Percentiles rank a stretch among this genome's conserved stretches.
These are phyloP conservation scores for Pseudogymnoascus sp. DNA, from an alignment of 2,329 filamentous ascomycete species.

Conservation along the genomic window DNA sequence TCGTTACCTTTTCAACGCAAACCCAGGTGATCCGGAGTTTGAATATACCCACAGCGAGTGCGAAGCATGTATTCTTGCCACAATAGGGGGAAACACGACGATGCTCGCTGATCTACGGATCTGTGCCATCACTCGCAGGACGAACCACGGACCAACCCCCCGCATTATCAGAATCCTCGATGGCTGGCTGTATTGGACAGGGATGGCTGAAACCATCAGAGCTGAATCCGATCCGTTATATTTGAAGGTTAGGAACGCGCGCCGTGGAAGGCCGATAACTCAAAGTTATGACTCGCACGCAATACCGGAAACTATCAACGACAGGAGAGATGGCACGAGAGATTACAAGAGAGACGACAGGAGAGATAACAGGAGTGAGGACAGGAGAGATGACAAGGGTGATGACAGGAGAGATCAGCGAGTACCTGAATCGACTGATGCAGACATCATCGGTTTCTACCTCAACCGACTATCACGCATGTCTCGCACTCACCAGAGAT, in stretches of 20 bases:
- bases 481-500: not conserved
- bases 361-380: too few species aligned
- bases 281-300: not conserved
- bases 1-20: conserved; percentile 29
- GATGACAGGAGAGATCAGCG: not conserved
- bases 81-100: conserved; percentile 39
- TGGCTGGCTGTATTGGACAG: conserved; percentile 5
- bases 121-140: conserved; percentile 26
- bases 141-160: not conserved
- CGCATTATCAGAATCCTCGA: conserved; percentile 2
- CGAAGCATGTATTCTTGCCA: conserved; percentile 48
- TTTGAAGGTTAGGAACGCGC: not conserved
- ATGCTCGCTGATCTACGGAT: conserved; percentile 43
- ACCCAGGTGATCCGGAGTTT: conserved; percentile 28
- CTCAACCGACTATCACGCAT: not conserved
- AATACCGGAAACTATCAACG: not conserved
- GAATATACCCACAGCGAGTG: conserved; percentile 36
- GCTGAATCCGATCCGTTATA: not conserved
- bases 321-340: too few species aligned
- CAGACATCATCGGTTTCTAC: conserved; percentile 2
- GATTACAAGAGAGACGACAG: too few species aligned
- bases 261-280: not conserved
- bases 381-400: too few species aligned
- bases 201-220: not conserved
- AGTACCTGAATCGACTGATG: not conserved